Conservation (phyloP, 768 basidiomycete genomes). For the Pleurotus djamor region DNA sequence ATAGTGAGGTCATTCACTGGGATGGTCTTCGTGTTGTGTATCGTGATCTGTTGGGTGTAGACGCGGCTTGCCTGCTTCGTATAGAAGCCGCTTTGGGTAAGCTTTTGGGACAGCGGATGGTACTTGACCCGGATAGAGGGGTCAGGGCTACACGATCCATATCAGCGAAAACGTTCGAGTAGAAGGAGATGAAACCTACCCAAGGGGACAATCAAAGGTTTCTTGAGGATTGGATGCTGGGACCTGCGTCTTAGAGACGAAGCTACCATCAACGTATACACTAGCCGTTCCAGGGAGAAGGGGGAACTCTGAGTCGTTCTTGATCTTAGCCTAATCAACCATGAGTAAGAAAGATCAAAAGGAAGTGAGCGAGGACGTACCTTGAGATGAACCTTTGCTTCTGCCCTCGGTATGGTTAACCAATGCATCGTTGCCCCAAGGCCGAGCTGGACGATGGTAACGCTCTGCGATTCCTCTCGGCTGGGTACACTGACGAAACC, state of each 20-base stretch:
- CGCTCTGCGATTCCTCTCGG: slow-evolving; percentile 34
- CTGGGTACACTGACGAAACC: slow-evolving; percentile 41
- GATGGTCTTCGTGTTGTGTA: slow-evolving; percentile 3
- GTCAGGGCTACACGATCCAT: slow-evolving; percentile 20
- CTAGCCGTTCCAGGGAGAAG: slow-evolving; percentile 20
- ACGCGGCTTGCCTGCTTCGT: slow-evolving; percentile 21
- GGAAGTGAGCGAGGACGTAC: slow-evolving; percentile 1
- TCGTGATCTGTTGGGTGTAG: background rate
- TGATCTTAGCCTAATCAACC: slow-evolving; percentile 22
- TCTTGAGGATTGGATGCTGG: slow-evolving; percentile 24
- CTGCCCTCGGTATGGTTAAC: slow-evolving; percentile 5
- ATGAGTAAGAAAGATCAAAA: background rate
- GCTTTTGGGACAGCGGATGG: slow-evolving; percentile 14
- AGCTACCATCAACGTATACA: slow-evolving; percentile 26
- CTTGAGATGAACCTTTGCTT: slow-evolving; percentile 16
- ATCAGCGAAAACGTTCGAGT: slow-evolving; percentile 33
- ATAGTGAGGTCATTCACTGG: background rate
- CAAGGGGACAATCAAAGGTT: slow-evolving; percentile 26
- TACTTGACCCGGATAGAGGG: slow-evolving; percentile 6
- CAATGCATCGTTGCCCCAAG: background rate
- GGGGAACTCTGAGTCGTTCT: slow-evolving; percentile 23
- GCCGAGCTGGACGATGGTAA: slow-evolving; percentile 17
- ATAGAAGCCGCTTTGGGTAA: slow-evolving; percentile 23
- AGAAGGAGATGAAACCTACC: slow-evolving; percentile 11
- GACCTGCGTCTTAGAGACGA: slow-evolving; percentile 20